These are phyloP conservation scores for Eucalyptus cloeziana DNA, from an alignment of 345 rosid genomes.

Conservation along the genomic window DNA sequence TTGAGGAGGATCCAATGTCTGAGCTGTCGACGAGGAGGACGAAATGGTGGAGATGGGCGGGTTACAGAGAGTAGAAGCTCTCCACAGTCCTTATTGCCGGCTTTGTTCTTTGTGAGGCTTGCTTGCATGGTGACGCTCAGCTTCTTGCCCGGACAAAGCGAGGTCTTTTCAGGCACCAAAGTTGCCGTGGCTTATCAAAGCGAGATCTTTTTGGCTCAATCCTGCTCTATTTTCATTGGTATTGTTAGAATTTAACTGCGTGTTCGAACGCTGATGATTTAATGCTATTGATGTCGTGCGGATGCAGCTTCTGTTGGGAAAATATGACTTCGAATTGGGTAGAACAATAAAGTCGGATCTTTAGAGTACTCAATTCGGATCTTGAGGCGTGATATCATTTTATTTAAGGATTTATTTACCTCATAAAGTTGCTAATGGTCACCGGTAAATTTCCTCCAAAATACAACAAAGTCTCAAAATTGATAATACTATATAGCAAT, in stretches of 20 bases:
- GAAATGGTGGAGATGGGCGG: slow-evolving; percentile 42
- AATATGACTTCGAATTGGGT: too few species aligned
- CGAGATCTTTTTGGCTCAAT: slow-evolving; percentile 31
- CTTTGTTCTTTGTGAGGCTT: slow-evolving; percentile 21
- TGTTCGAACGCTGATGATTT: too few species aligned
- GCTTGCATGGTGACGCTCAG: slow-evolving; percentile 1
- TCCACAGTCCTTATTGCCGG: slow-evolving; percentile 53
- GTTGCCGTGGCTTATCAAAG: slow-evolving; percentile 84
- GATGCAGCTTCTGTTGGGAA: too few species aligned
- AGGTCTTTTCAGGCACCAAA: slow-evolving; percentile 43
- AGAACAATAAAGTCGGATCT: too few species aligned
- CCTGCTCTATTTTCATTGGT: not conserved
- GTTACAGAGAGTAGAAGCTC: slow-evolving; percentile 58
- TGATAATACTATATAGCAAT: too few species aligned
- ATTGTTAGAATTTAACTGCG: not conserved
- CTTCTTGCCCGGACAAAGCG: slow-evolving; percentile 9
- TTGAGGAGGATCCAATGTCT: not conserved
- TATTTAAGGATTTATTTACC: too few species aligned
- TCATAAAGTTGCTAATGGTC: too few species aligned
- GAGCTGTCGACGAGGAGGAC: slow-evolving; percentile 13
- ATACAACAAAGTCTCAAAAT: too few species aligned
- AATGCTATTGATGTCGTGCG: too few species aligned
- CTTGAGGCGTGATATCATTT: too few species aligned
- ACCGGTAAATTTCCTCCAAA: too few species aligned
- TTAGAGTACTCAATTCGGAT: too few species aligned